Base-by-base conservation (phyloP, 306 rosid species). In the Parietaria judaica region DNA sequence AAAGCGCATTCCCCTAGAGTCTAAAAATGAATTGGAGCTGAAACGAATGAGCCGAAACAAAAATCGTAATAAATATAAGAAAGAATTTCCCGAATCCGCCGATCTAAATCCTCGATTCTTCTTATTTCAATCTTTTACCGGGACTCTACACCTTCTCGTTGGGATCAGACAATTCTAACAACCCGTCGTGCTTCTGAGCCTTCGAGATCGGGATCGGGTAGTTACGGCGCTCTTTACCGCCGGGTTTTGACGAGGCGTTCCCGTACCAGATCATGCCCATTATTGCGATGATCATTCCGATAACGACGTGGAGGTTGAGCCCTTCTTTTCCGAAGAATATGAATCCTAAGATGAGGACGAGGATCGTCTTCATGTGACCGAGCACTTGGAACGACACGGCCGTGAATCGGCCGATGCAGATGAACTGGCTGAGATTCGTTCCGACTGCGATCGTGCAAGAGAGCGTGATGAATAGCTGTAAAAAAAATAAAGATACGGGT, bases 341-440 rank as follows among this genome's bases (percentile, higher is more conserved):
- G 77, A 88, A 88, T 60, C 96, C 96, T 65, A 88, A 31, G 49
- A 75, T 72, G 56, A 88, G 81, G 49, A 84, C 94, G 38, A 84
- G 74, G 65, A 88, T 79, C 14, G 96, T 88, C 79, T 88, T 88
- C 94, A 84, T 84, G 54, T 88, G 96, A 11, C 96, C 96, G 7
- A 84, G 78, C 60, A 88, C 94, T 72, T 88, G 96, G 75, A 88
- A 88, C 6, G 96, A 74, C 14, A 84, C 89, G 2, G 96, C 89
- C 0, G 96, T 78, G 59, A 88, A 88, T 74, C 96, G 76, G 52
- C 94, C 96, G 16, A 88, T 88, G 72, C 96, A 88, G 71, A 88
- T 84, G 82, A 84, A 84, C 74, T 88, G 94, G 70, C 94, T 84
- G 48, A 84, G 89, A 81, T 88, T 88, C 67, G 92, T 85, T 51